These are phyloP conservation scores for Echeveria elegans DNA, from an alignment of 164 flowering plant species.

Conservation along the genomic window DNA sequence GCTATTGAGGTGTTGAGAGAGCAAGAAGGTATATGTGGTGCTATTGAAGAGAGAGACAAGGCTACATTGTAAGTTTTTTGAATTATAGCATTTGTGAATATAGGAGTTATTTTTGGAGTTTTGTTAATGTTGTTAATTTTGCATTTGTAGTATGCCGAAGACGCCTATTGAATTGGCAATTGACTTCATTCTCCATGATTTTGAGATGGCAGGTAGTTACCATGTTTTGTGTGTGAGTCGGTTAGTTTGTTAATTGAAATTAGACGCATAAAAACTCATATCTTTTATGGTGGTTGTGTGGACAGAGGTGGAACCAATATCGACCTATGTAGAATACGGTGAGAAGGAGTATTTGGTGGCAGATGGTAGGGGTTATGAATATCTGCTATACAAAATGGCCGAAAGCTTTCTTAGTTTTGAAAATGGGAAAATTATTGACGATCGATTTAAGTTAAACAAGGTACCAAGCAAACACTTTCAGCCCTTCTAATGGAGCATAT, in stretches of 20 bases:
- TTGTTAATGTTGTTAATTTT: constrained; percentile 5
- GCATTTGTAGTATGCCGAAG: constrained; percentile 38
- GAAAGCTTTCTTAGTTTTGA: constrained; percentile 52
- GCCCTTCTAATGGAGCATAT: too few relatives aligned
- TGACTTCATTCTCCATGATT: constrained; percentile 90
- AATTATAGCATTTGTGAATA: not conserved
- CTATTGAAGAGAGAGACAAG: constrained; percentile 15
- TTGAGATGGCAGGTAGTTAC: constrained; percentile 85
- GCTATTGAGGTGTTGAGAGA: constrained; percentile 51
- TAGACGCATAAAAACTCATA: not conserved
- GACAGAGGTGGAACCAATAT: constrained; percentile 89
- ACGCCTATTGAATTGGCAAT: constrained; percentile 94
- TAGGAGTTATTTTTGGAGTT: not conserved
- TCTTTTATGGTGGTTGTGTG: constrained; percentile 5
- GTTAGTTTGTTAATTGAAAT: not conserved
- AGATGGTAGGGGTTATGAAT: constrained; percentile 80
- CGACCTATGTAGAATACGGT: constrained; percentile 71
- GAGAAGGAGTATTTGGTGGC: constrained; percentile 77
- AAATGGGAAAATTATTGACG: constrained; percentile 57
- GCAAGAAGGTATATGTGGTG: constrained; percentile 22
- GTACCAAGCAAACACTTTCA: constrained; percentile 17
- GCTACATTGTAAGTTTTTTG: constrained; percentile 25
- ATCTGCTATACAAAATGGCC: constrained; percentile 66
- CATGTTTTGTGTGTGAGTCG: constrained; percentile 9
- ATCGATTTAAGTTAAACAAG: constrained; percentile 74